Base-by-base conservation (phyloP, 2,329 filamentous ascomycete species). In the Aspergillus novofumigatus region DNA sequence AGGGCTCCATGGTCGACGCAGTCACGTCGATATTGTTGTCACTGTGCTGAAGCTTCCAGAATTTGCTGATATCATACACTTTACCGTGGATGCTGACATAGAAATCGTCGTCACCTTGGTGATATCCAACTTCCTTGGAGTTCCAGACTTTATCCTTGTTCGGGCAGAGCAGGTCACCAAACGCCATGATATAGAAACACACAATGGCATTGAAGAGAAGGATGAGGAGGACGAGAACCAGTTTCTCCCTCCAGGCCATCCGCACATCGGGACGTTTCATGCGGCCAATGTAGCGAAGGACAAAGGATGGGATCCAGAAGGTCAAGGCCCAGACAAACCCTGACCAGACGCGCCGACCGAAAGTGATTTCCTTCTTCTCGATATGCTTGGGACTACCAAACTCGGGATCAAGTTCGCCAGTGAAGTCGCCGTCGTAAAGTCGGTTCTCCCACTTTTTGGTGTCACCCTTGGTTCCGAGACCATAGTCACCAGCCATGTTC, bases 181-280 rank as follows among this genome's bases (percentile, higher is more conserved):
- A 94, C 42, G 78, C 85, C 61, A 97, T 83, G 66, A 99, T 97
- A 83, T 91, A 96, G 77, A 99, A 99, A 57, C 97, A 81, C 59
- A 99, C 84, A 28, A 84, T 69, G 42, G 72, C 91, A 75, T 99
- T 99, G 64, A 96, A 76, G 11, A 99, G 67, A 29, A 90, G 71
- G 65, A 99, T 97, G 53, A 96, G 67, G 57, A 90, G 79, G 49
- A 92, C 86, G 10, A 99, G 79, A 0, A 94, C 88, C 10, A 99
- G 52, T 76, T 99, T 99, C 70, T 99, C 94, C 74, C 94, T 85
- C 94, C 94, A 99, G 0, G 94, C 94, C 85, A 97, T 90, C 26
- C 94, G 90, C 8, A 99, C 91, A 76, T 99, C 94, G 1, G 92
- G 94, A 55, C 94, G 87, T 77, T 96, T 95, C 94, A 99, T 99